Conservation (phyloP, 352 stramenopile species). For the Pythium coloratum region DNA sequence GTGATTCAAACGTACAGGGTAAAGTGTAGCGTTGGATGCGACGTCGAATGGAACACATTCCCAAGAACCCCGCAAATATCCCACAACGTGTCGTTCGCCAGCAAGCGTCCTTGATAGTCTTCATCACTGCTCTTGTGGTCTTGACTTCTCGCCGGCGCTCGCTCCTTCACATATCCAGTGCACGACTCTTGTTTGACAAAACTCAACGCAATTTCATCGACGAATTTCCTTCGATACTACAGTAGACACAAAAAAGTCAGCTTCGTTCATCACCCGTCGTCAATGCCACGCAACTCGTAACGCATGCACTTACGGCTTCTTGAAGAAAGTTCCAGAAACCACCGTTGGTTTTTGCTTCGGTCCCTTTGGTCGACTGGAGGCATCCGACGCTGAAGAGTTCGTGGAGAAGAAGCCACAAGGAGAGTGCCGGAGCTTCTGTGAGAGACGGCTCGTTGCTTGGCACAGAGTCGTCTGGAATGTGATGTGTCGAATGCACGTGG, state of each 20-base stretch:
- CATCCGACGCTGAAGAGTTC: constrained; percentile 29
- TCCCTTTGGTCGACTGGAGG: constrained; percentile 19
- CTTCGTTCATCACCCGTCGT: not conserved
- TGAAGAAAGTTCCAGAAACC: constrained; percentile 62
- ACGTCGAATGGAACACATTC: constrained; percentile 6
- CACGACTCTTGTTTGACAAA: constrained; percentile 16
- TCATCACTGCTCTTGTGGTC: constrained; percentile 7
- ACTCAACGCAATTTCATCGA: constrained; percentile 16
- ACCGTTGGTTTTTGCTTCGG: constrained; percentile 17
- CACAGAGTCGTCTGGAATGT: constrained; percentile 13
- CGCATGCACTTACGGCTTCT: constrained; percentile 31
- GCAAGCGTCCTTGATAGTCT: constrained; percentile 16
- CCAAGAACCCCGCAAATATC: constrained; percentile 17
- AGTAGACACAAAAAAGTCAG: constrained; percentile 3
- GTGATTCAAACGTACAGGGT: not conserved
- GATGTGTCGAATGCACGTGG: constrained; percentile 67
- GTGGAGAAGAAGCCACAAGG: constrained; percentile 62
- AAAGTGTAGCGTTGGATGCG: not conserved
- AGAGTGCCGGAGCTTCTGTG: constrained; percentile 40
- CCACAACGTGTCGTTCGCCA: constrained; percentile 26
- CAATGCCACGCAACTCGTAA: not conserved
- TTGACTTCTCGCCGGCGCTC: constrained; percentile 5
- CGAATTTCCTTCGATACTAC: constrained; percentile 22
- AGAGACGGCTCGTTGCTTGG: not conserved
- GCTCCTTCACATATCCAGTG: constrained; percentile 25